These are phyloP conservation scores for Magnusiomyces sp. DNA, from an alignment of 1,139 yeast species.

Conservation along the genomic window DNA sequence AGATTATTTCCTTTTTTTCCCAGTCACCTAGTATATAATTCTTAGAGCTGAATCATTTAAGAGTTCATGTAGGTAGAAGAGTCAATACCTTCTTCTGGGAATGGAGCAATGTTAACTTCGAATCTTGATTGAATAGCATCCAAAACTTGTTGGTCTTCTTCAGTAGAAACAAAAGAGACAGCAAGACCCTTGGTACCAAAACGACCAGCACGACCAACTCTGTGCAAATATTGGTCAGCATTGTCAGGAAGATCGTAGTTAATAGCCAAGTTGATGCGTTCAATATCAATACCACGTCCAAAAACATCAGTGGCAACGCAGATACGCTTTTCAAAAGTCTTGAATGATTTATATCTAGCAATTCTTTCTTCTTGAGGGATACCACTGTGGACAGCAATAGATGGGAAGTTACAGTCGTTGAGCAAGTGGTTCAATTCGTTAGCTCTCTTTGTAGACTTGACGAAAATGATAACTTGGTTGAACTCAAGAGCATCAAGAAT, in stretches of 20 bases:
- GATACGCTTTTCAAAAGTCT: slow-evolving; percentile 96
- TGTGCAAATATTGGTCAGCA: slow-evolving; percentile 96
- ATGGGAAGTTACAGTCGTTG: slow-evolving; percentile 92
- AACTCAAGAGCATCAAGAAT: slow-evolving; percentile 90
- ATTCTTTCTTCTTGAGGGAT: slow-evolving; percentile 98
- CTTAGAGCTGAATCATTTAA: slow-evolving; percentile 29
- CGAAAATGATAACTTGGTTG: slow-evolving; percentile 96
- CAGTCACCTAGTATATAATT: no score
- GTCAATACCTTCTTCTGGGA: slow-evolving; percentile 98
- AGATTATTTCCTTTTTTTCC: no score
- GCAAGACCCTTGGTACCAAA: slow-evolving; percentile 99
- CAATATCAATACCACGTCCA: slow-evolving; percentile 99
- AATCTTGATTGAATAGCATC: slow-evolving; percentile 94
- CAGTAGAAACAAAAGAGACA: slow-evolving; percentile 76
- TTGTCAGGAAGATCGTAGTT: slow-evolving; percentile 79
- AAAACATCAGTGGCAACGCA: slow-evolving; percentile 98
- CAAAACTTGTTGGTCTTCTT: slow-evolving; percentile 83
- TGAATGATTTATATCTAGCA: slow-evolving; percentile 90
- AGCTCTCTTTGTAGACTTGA: slow-evolving; percentile 87
- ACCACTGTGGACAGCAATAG: slow-evolving; percentile 94
- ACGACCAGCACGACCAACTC: slow-evolving; percentile 99
- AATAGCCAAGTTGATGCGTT: slow-evolving; percentile 95
- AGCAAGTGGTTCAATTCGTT: slow-evolving; percentile 82
- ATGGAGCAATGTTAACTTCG: slow-evolving; percentile 88
- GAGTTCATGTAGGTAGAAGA: slow-evolving; percentile 98